phyloP scores from a whole-genome alignment of 352 stramenopile species.

The Globisporangium echinulatum region DNA sequence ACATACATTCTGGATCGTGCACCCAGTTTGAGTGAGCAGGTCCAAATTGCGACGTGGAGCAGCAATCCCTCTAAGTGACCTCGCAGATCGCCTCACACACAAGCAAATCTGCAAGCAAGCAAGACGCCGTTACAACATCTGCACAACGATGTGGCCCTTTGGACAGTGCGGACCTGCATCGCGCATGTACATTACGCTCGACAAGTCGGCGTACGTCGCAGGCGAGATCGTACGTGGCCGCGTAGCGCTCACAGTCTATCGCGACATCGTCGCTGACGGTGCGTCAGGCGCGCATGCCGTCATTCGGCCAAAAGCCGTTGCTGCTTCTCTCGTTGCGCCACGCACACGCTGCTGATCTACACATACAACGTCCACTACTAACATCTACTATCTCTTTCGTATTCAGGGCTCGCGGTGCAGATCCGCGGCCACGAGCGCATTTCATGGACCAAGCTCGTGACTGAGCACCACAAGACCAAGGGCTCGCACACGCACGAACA shows the following conservation, averaged over 20 bases:
- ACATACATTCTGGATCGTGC: too few relatives aligned
- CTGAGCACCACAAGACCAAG: background rate
- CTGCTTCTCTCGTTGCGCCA: too few relatives aligned
- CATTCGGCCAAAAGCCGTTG: too few relatives aligned
- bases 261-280: slow-evolving; percentile 9
- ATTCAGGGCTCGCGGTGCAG: slow-evolving; percentile 5
- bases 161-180: background rate
- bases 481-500: background rate
- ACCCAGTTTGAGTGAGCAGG: too few relatives aligned
- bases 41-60: too few relatives aligned
- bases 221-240: slow-evolving; percentile 10
- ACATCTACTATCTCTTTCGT: background rate
- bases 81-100: background rate
- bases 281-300: background rate
- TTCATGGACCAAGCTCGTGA: slow-evolving; percentile 4
- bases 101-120: background rate
- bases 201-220: slow-evolving; percentile 10
- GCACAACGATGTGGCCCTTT: background rate
- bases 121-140: background rate
- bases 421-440: slow-evolving; percentile 8
- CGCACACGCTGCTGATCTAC: background rate
- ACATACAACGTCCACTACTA: background rate
- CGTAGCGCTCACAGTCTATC: slow-evolving; percentile 6
- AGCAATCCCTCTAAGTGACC: background rate
- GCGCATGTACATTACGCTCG: slow-evolving; percentile 6